Percentiles rank a stretch among this genome's conserved stretches.
phyloP scores from a whole-genome alignment of 331 rosid species.

The Arachis monticola region DNA sequence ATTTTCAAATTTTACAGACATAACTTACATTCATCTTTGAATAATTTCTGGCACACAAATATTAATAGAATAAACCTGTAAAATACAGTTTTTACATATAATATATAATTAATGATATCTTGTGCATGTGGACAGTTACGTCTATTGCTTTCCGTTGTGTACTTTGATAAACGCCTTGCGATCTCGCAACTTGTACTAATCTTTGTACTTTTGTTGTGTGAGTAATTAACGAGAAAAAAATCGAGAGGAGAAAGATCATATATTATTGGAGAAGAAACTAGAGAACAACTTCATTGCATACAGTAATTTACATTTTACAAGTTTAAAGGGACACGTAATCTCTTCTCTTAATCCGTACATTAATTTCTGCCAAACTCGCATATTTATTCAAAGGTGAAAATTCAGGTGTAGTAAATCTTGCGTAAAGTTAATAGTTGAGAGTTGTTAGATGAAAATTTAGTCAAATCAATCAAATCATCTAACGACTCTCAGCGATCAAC shows the following conservation, averaged over 20 bases:
- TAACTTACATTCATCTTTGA: too few relatives aligned
- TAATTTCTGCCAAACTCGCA: conserved; percentile 2
- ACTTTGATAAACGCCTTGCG: background rate
- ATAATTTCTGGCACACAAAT: too few relatives aligned
- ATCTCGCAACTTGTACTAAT: background rate
- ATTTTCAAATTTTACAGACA: too few relatives aligned
- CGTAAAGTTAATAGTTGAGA: too few relatives aligned
- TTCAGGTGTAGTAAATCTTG: too few relatives aligned
- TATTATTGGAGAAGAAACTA: background rate
- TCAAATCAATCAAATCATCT: too few relatives aligned
- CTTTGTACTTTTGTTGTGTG: too few relatives aligned
- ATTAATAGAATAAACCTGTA: too few relatives aligned
- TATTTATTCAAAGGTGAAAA: background rate
- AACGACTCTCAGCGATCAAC: too few relatives aligned
- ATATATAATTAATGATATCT: background rate
- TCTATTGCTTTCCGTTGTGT: background rate
- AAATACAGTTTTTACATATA: background rate
- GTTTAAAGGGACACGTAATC: conserved; percentile 19
- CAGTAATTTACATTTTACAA: conserved; percentile 28
- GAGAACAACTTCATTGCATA: conserved; percentile 18
- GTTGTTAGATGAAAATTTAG: too few relatives aligned
- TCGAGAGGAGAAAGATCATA: background rate
- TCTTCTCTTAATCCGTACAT: conserved; percentile 1
- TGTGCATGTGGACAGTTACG: background rate
- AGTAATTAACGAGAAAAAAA: background rate